These are phyloP conservation scores for Phytophthora pinifolia DNA, from an alignment of 352 stramenopile species.

Conservation along the genomic window DNA sequence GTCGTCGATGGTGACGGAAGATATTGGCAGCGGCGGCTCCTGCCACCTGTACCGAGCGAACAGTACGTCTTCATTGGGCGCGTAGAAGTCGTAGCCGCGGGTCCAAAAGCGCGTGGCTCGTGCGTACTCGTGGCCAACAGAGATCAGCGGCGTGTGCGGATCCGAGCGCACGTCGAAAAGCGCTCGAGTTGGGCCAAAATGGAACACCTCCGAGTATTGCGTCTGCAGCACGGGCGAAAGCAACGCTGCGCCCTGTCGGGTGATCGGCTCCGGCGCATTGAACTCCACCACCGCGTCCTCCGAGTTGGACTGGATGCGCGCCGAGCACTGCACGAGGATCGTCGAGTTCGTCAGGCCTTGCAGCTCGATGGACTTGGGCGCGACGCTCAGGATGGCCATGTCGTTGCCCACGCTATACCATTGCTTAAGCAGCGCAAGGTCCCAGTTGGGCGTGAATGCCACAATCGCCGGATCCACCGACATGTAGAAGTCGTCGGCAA, in stretches of 20 bases:
- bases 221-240: conserved; percentile 62
- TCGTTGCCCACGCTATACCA: conserved; percentile 83
- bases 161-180: conserved; percentile 76
- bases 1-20: conserved; percentile 15
- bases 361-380: conserved; percentile 58
- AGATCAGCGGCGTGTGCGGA: conserved; percentile 58
- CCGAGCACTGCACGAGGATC: conserved; percentile 74
- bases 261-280: conserved; percentile 64
- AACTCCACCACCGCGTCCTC: conserved; percentile 71
- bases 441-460: conserved; percentile 75
- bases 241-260: conserved; percentile 33
- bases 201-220: conserved; percentile 84
- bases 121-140: conserved; percentile 70
- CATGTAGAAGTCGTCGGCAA: conserved; percentile 68
- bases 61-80: conserved; percentile 60
- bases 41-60: conserved; percentile 66
- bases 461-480: conserved; percentile 62
- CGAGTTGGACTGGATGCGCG: conserved; percentile 73
- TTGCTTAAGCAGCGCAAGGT: conserved; percentile 71
- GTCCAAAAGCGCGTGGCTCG: conserved; percentile 87
- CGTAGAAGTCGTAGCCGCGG: conserved; percentile 85
- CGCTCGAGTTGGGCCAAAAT: conserved; percentile 64
- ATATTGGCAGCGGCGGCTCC: conserved; percentile 27
- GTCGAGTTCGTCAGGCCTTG: conserved; percentile 35
- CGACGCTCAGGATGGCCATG: conserved; percentile 76